Conservation (phyloP, 1,284 basidiomycete genomes). For the Apiotrichum laibachii region DNA sequence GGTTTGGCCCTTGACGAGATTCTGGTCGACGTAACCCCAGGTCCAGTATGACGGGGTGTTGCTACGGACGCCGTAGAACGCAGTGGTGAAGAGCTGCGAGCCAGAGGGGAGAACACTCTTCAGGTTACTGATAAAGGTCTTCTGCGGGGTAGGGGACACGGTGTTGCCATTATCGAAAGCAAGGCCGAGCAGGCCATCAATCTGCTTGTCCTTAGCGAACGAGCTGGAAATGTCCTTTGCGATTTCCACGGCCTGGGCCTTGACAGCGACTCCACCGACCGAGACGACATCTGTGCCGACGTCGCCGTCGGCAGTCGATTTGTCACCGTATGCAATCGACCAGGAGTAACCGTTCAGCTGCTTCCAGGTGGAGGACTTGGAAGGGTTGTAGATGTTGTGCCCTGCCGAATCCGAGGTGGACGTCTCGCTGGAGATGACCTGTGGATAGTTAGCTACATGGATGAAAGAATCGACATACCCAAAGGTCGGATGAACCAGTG, state of each 20-base stretch:
- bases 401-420: constrained; percentile 17
- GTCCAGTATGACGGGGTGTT: constrained; percentile 6
- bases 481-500: constrained; percentile 54
- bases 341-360: constrained; percentile 6
- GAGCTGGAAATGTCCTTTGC: background rate
- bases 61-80: constrained; percentile 7
- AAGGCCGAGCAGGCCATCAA: constrained; percentile 16
- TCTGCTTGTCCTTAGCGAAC: background rate
- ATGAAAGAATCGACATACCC: constrained; percentile 6
- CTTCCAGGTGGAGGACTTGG: constrained; percentile 9
- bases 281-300: constrained; percentile 2
- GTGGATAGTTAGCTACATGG: constrained; percentile 34
- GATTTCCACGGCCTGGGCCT: constrained; percentile 12
- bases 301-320: constrained; percentile 2
- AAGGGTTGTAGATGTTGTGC: constrained; percentile 51
- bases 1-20: constrained; percentile 7
- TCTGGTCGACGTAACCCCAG: constrained; percentile 14
- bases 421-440: constrained; percentile 32
- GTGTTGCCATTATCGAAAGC: constrained; percentile 51
- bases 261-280: constrained; percentile 10
- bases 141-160: background rate
- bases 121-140: constrained; percentile 10
- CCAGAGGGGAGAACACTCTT: constrained; percentile 2
- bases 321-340: constrained; percentile 14
- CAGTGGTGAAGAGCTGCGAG: constrained; percentile 11